Conservation (phyloP, 495 filamentous ascomycete genomes). For the Penicillium atrosanguineum region DNA sequence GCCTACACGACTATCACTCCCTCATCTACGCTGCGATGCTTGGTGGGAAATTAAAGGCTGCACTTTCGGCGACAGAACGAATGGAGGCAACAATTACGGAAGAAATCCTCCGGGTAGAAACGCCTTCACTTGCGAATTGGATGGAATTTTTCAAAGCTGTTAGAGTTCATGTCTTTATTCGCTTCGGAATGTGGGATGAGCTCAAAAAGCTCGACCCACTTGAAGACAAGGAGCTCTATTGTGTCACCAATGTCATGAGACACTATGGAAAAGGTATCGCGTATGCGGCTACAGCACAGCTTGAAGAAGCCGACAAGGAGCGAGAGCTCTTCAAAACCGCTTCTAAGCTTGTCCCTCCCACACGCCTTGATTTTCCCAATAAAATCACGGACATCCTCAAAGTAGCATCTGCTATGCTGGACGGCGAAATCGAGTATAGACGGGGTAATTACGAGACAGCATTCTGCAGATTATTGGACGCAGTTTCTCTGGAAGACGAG, state of each 20-base stretch:
- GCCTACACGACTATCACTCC: conserved; percentile 61
- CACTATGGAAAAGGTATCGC: conserved; percentile 61
- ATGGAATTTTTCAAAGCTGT: conserved; percentile 58
- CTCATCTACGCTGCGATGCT: conserved; percentile 68
- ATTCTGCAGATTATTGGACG: conserved; percentile 45
- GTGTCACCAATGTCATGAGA: conserved; percentile 53
- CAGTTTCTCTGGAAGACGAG: conserved; percentile 47
- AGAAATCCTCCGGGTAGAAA: conserved; percentile 52
- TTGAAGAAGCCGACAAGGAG: conserved; percentile 44
- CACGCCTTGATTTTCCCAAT: conserved; percentile 51
- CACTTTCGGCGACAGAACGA: conserved; percentile 48
- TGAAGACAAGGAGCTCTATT: conserved; percentile 50
- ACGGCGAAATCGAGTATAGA: conserved; percentile 63
- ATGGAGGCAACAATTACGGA: conserved; percentile 56
- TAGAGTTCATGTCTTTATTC: conserved; percentile 60
- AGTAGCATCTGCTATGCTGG: conserved; percentile 57
- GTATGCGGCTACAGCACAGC: conserved; percentile 44
- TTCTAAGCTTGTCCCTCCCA: conserved; percentile 44
- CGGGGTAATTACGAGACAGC: conserved; percentile 48
- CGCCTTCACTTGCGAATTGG: conserved; percentile 67
- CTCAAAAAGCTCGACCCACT: conserved; percentile 48
- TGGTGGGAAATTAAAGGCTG: conserved; percentile 49
- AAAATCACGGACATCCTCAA: conserved; percentile 52
- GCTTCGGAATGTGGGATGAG: conserved; percentile 62
- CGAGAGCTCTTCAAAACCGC: conserved; percentile 43